Conservation (phyloP, 2,329 filamentous ascomycete species). For the Botryosphaeria dothidea region DNA sequence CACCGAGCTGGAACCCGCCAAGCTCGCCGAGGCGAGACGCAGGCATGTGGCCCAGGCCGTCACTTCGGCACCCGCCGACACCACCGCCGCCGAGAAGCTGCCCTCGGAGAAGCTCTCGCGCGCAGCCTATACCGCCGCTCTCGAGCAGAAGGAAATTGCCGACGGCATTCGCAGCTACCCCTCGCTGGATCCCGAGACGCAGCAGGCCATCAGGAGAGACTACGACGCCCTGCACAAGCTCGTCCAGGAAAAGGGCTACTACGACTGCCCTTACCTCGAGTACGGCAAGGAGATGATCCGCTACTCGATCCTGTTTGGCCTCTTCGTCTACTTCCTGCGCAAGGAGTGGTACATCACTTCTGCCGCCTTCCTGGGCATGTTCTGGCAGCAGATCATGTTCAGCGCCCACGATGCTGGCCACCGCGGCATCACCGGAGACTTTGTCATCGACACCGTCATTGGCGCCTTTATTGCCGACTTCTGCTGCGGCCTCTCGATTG, state of each 20-base stretch:
- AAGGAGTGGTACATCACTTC: constrained; percentile 59
- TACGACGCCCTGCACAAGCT: constrained; percentile 59
- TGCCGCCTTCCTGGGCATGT: constrained; percentile 60
- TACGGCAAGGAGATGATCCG: constrained; percentile 62
- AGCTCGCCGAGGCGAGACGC: neutral
- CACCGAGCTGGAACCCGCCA: neutral
- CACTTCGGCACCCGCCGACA: neutral
- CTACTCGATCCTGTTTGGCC: constrained; percentile 53
- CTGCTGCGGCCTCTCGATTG: constrained; percentile 65
- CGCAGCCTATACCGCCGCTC: constrained; percentile 33
- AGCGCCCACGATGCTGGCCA: constrained; percentile 67
- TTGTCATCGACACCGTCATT: constrained; percentile 59
- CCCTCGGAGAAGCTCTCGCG: constrained; percentile 27
- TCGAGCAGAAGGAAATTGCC: constrained; percentile 40
- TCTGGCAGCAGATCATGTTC: constrained; percentile 72
- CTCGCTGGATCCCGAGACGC: constrained; percentile 55
- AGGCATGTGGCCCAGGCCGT: neutral
- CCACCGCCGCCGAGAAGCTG: constrained; percentile 11
- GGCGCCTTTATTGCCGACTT: constrained; percentile 66
- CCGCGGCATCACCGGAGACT: constrained; percentile 62
- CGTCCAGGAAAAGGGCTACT: constrained; percentile 58
- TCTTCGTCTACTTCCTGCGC: constrained; percentile 50
- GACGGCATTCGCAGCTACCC: constrained; percentile 46
- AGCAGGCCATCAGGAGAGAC: constrained; percentile 56
- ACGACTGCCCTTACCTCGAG: constrained; percentile 59